Base-by-base conservation (phyloP, 2,329 filamentous ascomycete genomes). In the Aureobasidium sp. region DNA sequence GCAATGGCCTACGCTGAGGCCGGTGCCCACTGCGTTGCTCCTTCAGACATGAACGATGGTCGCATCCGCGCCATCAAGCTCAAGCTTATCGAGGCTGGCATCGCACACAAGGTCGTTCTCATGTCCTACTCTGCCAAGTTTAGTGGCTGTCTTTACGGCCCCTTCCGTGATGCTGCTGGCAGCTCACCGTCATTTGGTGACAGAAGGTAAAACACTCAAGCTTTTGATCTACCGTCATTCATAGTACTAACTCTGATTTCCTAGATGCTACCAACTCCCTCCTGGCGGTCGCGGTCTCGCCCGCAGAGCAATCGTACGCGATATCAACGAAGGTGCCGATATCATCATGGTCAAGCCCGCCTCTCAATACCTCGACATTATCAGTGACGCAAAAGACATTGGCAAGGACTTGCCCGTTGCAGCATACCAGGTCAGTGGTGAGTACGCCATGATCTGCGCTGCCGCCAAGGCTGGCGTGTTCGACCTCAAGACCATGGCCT, bases 61-160 rank as follows among this genome's bases (percentile, higher is more conserved):
- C 89, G 94, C 67, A 95, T 99, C 70, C 90, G 93, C 63, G 93
- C 92, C 65, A 99, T 99, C 76, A 99, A 99, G 82, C 84, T 97
- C 60, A 97, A 97, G 80, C 81, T 99, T 65, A 97, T 97, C 63
- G 93, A 97, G 75, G 87, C 91, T 63, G 93, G 93, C 60, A 89
- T 97, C 68, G 88, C 92, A 7, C 94, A 99, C 79, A 87, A 88
- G 73, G 88, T 93, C 13, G 84, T 96, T 61, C 82, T 99, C 64
- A 97, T 99, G 94, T 96, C 91, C 5, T 99, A 99, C 77, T 91
- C 91, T 15, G 94, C 94, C 71, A 99, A 99, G 75, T 99, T 99
- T 78, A 93, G 90, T 26, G 94, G 94, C 50, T 97, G 92, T 73
- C 79, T 97, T 10, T 99, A 99, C 77, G 94, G 94, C 0, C 94